Conservation (phyloP, 2,329 filamentous ascomycete genomes). For the Colletotrichum spinosum region DNA sequence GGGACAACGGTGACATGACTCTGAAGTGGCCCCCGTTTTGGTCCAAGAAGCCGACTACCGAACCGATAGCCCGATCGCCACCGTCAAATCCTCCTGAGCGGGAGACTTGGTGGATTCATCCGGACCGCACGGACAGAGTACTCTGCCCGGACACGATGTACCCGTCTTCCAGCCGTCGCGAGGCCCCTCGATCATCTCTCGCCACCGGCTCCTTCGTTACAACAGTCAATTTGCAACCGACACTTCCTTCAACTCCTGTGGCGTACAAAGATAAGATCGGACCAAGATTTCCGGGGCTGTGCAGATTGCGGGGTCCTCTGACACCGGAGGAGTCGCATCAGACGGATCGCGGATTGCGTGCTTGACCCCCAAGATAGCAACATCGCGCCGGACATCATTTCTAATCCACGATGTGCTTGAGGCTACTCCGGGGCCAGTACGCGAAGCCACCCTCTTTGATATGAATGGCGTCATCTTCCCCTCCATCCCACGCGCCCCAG, state of each 20-base stretch:
- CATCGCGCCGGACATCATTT: conserved; percentile 26
- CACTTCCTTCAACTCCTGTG: background rate
- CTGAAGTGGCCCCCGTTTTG: background rate
- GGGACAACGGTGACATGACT: conserved; percentile 2
- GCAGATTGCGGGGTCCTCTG: conserved; percentile 27
- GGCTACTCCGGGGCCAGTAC: conserved; percentile 5
- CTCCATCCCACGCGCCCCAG: conserved; percentile 1
- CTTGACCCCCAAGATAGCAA: conserved; percentile 32
- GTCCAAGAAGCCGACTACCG: background rate
- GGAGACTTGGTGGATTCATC: background rate
- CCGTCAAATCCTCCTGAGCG: background rate
- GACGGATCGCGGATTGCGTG: conserved; percentile 36
- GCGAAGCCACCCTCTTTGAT: background rate
- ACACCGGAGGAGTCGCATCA: conserved; percentile 15
- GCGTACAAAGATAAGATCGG: conserved; percentile 1
- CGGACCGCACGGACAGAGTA: too few relatives aligned
- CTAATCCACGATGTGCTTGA: conserved; percentile 21
- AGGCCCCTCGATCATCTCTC: background rate
- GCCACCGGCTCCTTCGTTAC: background rate
- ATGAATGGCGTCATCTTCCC: conserved; percentile 31
- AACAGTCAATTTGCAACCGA: background rate
- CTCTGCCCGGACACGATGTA: background rate
- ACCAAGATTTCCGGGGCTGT: conserved; percentile 3
- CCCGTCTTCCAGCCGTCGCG: background rate
- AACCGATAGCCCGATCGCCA: conserved; percentile 8